Base-by-base conservation (phyloP, 352 stramenopile genomes). In the Plasmopara halstedii region DNA sequence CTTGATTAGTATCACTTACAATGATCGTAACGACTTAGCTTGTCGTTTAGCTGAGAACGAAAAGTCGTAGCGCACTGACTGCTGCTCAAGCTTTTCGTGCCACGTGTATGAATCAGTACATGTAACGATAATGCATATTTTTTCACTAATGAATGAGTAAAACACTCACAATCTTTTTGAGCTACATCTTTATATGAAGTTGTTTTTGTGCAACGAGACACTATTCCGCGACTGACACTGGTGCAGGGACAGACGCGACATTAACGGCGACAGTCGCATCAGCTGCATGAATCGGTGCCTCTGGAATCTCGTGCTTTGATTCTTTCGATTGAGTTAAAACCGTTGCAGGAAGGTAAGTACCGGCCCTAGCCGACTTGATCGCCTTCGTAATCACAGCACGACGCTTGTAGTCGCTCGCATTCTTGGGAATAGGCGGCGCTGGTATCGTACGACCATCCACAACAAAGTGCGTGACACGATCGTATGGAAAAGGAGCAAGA, bases 381-480 rank as follows among this genome's bases (percentile, higher is more conserved):
- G 76, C 73, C 15, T 68, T 73, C 20, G 56, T 79, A 42, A 88
- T 88, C 42, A 88, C 75, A 31, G 71, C 61, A 21, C 73, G 73
- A 49, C 76, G 76, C 54, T 83, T 85, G 56, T 76, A 66, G 26
- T 85, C 73, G 11, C 66, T 73, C 0, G 72, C 61, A 50, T 85
- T 77, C 50, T 71, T 79, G 3, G 73, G 77, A 53, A 88, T 79
- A 26, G 82, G 64, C 0, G 74, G 77, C 14, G 73, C 73, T 18
- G 61, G 72, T 37, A 85, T 75, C 29, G 74, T 84, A 23, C 70
- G 71, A 32, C 77, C 77, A 29, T 88, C 76, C 33, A 92, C 76
- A n/a, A 89, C 75, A 48, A 92, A 82, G 37, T 92, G 81, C 41
- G 81, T 89, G 21, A 88, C 81, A 29, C 75, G 74, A 25, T 92